These are phyloP conservation scores for Cylindrodendrum hubeiense DNA, from an alignment of 2,329 filamentous ascomycete species.

Conservation along the genomic window DNA sequence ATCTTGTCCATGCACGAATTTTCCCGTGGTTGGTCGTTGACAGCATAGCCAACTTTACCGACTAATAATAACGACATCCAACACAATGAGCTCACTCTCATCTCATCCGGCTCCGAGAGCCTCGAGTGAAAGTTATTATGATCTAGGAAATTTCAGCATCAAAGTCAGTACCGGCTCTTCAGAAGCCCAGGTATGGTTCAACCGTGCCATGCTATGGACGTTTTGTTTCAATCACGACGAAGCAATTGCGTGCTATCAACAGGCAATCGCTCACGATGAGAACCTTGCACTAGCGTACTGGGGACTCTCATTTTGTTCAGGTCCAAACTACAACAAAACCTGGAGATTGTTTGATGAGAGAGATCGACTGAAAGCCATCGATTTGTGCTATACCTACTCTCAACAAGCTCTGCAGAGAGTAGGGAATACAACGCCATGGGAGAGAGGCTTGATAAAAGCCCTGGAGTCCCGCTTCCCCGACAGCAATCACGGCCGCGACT, in stretches of 20 bases:
- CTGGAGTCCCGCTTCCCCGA: conserved; percentile 70
- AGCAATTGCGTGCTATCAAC: conserved; percentile 61
- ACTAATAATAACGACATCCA: neutral
- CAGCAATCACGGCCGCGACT: conserved; percentile 54
- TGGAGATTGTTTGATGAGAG: conserved; percentile 37
- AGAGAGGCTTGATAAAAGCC: conserved; percentile 73
- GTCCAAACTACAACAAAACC: conserved; percentile 62
- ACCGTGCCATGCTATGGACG: conserved; percentile 68
- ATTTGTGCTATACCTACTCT: neutral
- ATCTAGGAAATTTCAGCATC: conserved; percentile 24
- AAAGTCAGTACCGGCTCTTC: conserved; percentile 12
- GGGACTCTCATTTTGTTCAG: conserved; percentile 66
- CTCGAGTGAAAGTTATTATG: conserved; percentile 9
- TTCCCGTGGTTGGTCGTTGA: neutral
- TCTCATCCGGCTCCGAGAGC: neutral
- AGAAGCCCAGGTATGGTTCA: conserved; percentile 70
- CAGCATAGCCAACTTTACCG: neutral
- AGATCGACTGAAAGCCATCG: conserved; percentile 21
- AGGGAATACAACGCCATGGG: conserved; percentile 45
- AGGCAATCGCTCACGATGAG: conserved; percentile 56
- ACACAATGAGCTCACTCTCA: conserved; percentile 15
- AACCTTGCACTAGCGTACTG: conserved; percentile 57
- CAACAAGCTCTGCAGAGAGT: neutral
- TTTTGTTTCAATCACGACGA: conserved; percentile 73
- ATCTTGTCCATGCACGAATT: neutral